Base-by-base conservation (phyloP, 371 early-diverging fungal genomes). In the Mucor indicus region DNA sequence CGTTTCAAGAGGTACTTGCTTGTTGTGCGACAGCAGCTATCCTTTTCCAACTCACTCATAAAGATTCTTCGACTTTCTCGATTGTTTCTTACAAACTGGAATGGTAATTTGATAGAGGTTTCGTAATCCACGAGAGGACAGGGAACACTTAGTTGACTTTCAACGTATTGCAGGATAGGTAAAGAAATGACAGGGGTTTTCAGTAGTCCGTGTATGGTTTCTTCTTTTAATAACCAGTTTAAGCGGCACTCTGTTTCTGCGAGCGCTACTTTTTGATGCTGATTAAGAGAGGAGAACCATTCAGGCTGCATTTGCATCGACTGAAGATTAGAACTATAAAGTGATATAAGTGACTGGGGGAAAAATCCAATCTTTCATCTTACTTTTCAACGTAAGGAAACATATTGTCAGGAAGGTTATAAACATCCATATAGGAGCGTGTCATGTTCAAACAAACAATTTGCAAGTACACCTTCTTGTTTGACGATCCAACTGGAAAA, bases 201-300 rank as follows among this genome's bases (percentile, higher is more conserved):
- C 38, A 91, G 53, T 17, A 91, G 57, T 0, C 81, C 80, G 53
- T 87, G 83, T 47, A 91, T 78, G 3, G 86, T 79, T 62, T 89
- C 89, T 60, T 87, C 86, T 50, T 81, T 81, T 12, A 88, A 59
- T 0, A 88, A 50, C 77, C 77, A 76, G 11, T 80, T 76, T 4
- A 91, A 58, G 1, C 78, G 63, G 1, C 75, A 59, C 33, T 79
- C 75, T 5, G 80, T 82, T 25, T 81, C 83, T 1, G 70, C 69
- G n/a, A 90, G 54, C 1, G 81, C 86, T 31, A 72, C 70, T 22
- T 70, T 68, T 41, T 87, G 84, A n/a, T 77, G 77, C 7, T 59
- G 49, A n/a, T 56, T 62, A 10, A 80, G 69, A 16, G 75, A 60
- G 0, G 61, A 56, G 32, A 77, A 75, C 47, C 68, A 67, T 38